A percentile compares a stretch with the other conserved stretches of the same genome.
These are phyloP conservation scores for Trichoderma lentiforme DNA, from an alignment of 2,329 filamentous ascomycete genomes.

Conservation along the genomic window DNA sequence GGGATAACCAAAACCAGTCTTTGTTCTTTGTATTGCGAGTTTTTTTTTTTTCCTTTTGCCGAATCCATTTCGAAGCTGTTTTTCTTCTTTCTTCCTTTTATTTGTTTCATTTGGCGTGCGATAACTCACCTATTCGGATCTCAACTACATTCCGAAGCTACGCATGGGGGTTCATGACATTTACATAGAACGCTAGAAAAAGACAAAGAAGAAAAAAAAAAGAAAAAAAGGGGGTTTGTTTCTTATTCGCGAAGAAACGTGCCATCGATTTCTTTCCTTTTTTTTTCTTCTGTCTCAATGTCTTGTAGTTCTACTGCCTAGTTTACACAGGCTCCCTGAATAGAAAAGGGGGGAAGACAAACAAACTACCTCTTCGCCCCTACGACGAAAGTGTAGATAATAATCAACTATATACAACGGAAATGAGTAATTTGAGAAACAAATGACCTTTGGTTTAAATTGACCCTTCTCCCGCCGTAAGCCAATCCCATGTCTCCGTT, in stretches of 20 bases:
- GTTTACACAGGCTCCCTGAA: not conserved
- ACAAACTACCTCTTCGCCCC: not conserved
- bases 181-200: slow-evolving; percentile 1
- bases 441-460: not conserved
- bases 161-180: not conserved
- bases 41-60: not conserved
- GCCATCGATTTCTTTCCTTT: not conserved
- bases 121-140: not conserved
- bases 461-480: not conserved
- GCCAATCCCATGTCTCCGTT: not conserved
- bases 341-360: not conserved
- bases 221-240: not conserved
- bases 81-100: not conserved
- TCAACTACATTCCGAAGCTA: not conserved
- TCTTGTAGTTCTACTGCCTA: not conserved
- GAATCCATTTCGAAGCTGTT: not conserved
- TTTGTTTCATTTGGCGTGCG: not conserved
- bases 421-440: not conserved
- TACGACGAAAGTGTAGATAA: slow-evolving; percentile 7
- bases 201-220: not conserved
- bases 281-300: not conserved
- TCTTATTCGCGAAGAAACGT: not conserved
- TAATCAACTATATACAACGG: not conserved
- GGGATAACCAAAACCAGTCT: not conserved
- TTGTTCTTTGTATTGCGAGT: not conserved